Base-by-base conservation (phyloP, 192 early-diverging fungal genomes). In the Kappamyces sp. region DNA sequence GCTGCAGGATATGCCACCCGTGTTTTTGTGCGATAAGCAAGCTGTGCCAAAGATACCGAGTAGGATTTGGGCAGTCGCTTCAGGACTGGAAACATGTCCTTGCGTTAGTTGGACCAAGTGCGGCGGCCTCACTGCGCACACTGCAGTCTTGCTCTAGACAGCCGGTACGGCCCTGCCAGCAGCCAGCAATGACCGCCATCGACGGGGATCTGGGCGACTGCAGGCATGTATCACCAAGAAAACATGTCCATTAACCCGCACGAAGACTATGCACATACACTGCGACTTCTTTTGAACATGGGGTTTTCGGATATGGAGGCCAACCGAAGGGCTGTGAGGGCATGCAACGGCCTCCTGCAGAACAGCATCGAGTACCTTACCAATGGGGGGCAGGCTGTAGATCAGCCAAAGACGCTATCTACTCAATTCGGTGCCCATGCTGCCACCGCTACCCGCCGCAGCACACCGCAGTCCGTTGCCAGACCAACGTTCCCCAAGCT, bases 281-380 rank as follows among this genome's bases (percentile, higher is more conserved):
- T 66, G 48, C 36, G 49, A 29, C n/a, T 54, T 47, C 45, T 71
- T 33, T 14, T 35, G 32, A 39, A 29, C 1, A 66, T 66, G 69
- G 69, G 69, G 36, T 71, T 71, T 37, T 58, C 65, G 1, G 69
- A 71, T 51, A 31, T 22, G 7, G 59, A 45, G 45, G 30, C 57
- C n/a, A 71, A 71, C 62, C 49, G 64, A 9, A 37, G 60, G 12
- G 69, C 63, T 2, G 46, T 71, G 11, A 12, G 22, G 9, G 5
- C 54, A 43, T 32, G 59, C 0, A 59, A 59, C 11, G 69, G 69
- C 11, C 30, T 49, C 32, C 45, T 71, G 39, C 47, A 66, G 48
- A n/a, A 43, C 9, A 65, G 65, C 4, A 35, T 71, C 52, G 69
- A 71, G 40, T 57, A 50, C 47, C 66, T 65, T 55, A 48, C 59